Evolutionary conservation across 2,329 filamentous ascomycete genomes (phyloP), one percentile per base, ranked within the genome.

Genomic region (Onygenales sp.): DNA sequence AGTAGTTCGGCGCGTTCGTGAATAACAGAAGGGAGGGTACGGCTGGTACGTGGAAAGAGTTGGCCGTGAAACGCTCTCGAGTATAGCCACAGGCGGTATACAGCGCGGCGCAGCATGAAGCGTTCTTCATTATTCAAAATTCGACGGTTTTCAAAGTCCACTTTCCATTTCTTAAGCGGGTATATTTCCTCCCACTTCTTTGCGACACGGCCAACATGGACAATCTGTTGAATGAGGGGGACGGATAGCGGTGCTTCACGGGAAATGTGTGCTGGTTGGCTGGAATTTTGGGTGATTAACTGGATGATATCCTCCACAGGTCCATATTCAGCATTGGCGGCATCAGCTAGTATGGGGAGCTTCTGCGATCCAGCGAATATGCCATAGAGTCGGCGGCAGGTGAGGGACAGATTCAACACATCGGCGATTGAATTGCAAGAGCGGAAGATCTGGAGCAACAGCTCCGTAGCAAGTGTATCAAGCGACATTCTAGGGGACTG

Each of bases 81-180:
- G 63, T 81, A 84, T 7, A 83, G 73, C 81, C 81, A 84, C 9
- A 81, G 66, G 7, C 81, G 75, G 62, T 84, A 84, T 8, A 83
- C 67, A 8, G 81, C 81, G 42, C 80, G 74, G 9, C 81, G 75
- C 9, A 83, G 61, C 5, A 70, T 69, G 49, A 73, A 76, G 3
- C 75, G 72, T 62, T 84, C 81, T 2, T 69, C 56, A 38, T 58
- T 55, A 0, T 71, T 75, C 47, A 84, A 66, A 2, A 79, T 71
- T 8, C 81, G 78, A 8, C 81, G 76, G 53, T 76, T 70, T 53
- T 77, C 75, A 57, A 72, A 82, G 59, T 81, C 75, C 53, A 70
- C 62, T 60, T 81, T 82, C 81, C 81, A 84, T 63, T 82, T 82
- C 66, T 82, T 81, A 62, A 78, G 73, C 0, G 80, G 79, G 60